Percentiles rank a stretch among this genome's conserved stretches.
phyloP scores from a whole-genome alignment of 805 yeast species.

The Maudiozyma pseudohumilis region DNA sequence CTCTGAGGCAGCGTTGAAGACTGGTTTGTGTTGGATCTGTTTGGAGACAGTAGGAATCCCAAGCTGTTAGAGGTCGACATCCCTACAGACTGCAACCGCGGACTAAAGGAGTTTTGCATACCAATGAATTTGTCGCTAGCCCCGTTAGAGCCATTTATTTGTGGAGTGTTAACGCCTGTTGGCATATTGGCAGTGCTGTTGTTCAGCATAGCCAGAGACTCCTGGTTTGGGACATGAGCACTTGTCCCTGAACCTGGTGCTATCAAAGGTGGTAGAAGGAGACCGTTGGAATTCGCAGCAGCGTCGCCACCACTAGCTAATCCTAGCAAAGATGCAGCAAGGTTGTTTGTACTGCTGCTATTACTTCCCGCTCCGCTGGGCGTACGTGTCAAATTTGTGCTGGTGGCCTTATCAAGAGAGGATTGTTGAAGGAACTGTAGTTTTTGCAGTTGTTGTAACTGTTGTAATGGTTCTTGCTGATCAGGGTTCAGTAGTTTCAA shows the following conservation, averaged over 20 bases:
- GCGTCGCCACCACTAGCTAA: background rate
- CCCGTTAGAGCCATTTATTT: background rate
- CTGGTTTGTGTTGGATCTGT: constrained; percentile 2
- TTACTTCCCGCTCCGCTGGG: background rate
- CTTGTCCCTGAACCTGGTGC: no score
- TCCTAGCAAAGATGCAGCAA: background rate
- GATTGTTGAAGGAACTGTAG: constrained; percentile 19
- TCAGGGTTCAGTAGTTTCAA: background rate
- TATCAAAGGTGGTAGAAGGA: constrained; percentile 21
- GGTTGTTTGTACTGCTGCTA: constrained; percentile 1
- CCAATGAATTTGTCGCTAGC: constrained; percentile 1
- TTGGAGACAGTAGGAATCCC: constrained; percentile 10
- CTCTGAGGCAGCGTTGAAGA: background rate
- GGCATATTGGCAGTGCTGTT: background rate
- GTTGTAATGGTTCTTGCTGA: constrained; percentile 12
- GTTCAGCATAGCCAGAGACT: no score
- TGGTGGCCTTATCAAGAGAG: constrained; percentile 5
- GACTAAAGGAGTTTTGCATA: constrained; percentile 2
- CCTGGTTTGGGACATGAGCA: no score
- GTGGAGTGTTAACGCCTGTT: no score
- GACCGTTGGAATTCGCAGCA: constrained; percentile 8
- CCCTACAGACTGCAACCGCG: constrained; percentile 8
- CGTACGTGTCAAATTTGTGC: background rate
- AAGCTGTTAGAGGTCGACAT: constrained; percentile 9
- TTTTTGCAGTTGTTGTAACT: constrained; percentile 21